These are phyloP conservation scores for Kazachstania martiniae DNA, from an alignment of 805 yeast species.

Conservation along the genomic window DNA sequence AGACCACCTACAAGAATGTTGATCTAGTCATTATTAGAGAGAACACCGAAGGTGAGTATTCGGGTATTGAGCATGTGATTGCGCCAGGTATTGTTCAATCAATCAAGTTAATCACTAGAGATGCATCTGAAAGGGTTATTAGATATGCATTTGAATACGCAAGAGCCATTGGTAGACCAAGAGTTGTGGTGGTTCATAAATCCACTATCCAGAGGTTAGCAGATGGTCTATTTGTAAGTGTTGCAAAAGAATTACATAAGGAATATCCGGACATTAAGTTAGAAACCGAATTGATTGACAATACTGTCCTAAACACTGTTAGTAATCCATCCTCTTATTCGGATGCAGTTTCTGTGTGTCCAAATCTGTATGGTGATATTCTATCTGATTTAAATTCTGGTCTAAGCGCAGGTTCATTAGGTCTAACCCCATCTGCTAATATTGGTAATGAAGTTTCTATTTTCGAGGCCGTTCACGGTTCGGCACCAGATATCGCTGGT, in stretches of 20 bases:
- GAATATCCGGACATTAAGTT: conserved; percentile 87
- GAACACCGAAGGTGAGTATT: conserved; percentile 99
- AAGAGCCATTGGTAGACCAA: conserved; percentile 72
- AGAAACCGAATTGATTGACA: conserved; percentile 83
- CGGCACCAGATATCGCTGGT: conserved; percentile 99
- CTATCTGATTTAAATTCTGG: conserved; percentile 97
- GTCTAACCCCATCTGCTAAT: conserved; percentile 98
- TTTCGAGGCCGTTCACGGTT: conserved; percentile 99
- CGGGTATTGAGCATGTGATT: conserved; percentile 96
- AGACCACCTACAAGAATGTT: conserved; percentile 72
- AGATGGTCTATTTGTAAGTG: conserved; percentile 90
- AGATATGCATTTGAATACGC: conserved; percentile 97
- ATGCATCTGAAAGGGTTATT: conserved; percentile 93
- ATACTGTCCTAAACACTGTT: conserved; percentile 85
- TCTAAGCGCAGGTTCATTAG: conserved; percentile 89
- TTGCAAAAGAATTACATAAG: conserved; percentile 80
- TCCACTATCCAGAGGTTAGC: conserved; percentile 97
- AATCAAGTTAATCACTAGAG: conserved; percentile 91
- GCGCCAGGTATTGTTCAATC: conserved; percentile 98
- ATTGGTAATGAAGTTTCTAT: conserved; percentile 97
- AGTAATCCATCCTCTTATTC: conserved; percentile 78
- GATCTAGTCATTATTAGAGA: conserved; percentile 96
- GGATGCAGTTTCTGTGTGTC: conserved; percentile 90
- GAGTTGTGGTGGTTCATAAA: conserved; percentile 92
- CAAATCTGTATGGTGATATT: conserved; percentile 98